phyloP scores from a whole-genome alignment of 176 grass and related monocot species.

The Coix lacrymajobi region DNA sequence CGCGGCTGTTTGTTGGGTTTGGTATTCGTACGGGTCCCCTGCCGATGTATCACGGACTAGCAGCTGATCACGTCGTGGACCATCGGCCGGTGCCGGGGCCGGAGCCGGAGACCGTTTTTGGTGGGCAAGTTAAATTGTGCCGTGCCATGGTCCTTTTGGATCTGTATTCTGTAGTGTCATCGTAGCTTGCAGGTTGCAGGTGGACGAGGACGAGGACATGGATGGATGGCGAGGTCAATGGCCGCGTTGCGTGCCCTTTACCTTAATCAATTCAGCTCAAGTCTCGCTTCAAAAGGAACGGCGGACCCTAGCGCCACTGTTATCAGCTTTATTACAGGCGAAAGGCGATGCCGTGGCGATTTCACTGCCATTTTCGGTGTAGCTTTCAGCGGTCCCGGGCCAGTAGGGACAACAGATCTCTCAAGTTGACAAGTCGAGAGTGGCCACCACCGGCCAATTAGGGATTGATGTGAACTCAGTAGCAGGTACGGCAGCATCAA shows the following conservation, averaged over 20 bases:
- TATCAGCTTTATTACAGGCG: slow-evolving; percentile 3
- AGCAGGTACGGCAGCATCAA: background rate
- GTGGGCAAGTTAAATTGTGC: background rate
- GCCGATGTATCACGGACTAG: slow-evolving; percentile 2
- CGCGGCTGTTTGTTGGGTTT: background rate
- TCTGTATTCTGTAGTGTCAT: background rate
- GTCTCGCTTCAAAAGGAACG: background rate
- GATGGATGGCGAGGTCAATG: background rate
- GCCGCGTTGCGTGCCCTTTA: background rate
- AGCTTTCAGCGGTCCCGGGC: background rate
- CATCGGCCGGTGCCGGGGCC: background rate
- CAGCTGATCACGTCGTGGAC: background rate
- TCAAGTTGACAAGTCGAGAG: background rate
- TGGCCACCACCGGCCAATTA: background rate
- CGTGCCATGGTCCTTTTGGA: background rate
- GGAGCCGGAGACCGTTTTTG: background rate
- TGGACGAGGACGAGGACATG: background rate
- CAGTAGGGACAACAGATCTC: background rate
- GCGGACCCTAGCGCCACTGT: background rate
- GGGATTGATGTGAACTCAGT: background rate
- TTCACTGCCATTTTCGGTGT: background rate
- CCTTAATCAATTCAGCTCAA: background rate
- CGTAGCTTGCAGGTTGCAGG: background rate
- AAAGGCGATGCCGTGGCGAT: background rate
- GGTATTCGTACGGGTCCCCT: background rate